Evolutionary conservation across 2,329 filamentous ascomycete species (phyloP).

Genomic region (Fusarium cyanostomum): DNA sequence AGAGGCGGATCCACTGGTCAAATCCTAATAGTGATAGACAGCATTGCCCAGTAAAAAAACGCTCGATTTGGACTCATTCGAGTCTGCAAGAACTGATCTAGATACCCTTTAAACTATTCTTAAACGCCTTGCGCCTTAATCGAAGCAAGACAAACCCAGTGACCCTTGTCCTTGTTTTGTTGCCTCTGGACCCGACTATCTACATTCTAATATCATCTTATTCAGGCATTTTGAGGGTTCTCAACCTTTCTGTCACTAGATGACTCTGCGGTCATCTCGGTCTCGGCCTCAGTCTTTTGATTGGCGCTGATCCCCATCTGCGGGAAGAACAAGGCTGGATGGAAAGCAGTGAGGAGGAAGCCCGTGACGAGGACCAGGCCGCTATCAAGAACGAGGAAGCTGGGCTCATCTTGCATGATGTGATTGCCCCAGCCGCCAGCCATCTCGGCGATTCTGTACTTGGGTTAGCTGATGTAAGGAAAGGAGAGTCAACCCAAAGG

Average conservation of each 20-base stretch:
- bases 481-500: background rate
- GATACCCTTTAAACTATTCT: background rate
- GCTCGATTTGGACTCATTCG: constrained; percentile 8
- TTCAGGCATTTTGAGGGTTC: constrained; percentile 21
- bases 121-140: constrained; percentile 4
- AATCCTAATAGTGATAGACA: constrained; percentile 43
- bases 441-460: constrained; percentile 67
- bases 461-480: constrained; percentile 24
- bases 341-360: constrained; percentile 60
- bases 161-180: background rate
- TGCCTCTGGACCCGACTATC: background rate
- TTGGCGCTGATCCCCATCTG: constrained; percentile 55
- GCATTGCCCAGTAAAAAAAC: constrained; percentile 13
- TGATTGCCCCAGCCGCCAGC: constrained; percentile 70
- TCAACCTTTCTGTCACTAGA: constrained; percentile 41
- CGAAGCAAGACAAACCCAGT: background rate
- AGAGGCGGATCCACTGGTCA: constrained; percentile 57
- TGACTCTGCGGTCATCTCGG: constrained; percentile 41
- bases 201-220: background rate
- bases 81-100: constrained; percentile 25
- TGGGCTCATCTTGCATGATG: constrained; percentile 70
- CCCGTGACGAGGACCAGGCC: constrained; percentile 62
- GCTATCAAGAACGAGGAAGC: constrained; percentile 66
- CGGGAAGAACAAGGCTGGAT: constrained; percentile 65
- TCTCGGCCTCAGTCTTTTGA: constrained; percentile 35